Evolutionary conservation across 768 basidiomycete genomes (phyloP), one percentile per base, ranked within the genome.

Genomic region (Coprinellus aureogranulatus): DNA sequence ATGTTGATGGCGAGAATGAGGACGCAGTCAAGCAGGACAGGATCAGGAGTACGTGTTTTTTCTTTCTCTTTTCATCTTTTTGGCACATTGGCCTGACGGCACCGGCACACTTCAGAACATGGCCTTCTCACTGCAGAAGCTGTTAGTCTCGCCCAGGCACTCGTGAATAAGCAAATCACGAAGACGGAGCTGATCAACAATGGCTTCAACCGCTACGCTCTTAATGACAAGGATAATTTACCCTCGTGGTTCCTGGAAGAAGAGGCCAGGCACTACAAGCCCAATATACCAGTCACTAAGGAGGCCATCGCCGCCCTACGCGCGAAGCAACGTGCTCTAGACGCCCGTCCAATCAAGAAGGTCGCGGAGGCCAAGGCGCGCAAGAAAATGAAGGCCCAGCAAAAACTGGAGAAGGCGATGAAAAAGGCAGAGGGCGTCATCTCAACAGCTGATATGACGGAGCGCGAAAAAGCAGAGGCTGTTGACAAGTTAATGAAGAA

Each of bases 171-270:
- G 30, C 77, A 92, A 74, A 94, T 79, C 62, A 98, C 94, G 0
- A 88, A 87, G 66, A 92, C 92, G 4, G 83, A 92, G 27, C 80
- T 99, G 25, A 82, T 98, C 67, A 93, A 98, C 64, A 89, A 97
- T 46, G 97, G 97, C 12, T 99, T 98, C 79, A 94, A 89, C 72
- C 90, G 93, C 11, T 90, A 94, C 72, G 92, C 95, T 1, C 81
- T 95, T 54, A 90, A 94, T 63, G 83, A 90, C 56, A 96, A 94
- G 72, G 97, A 98, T 50, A 92, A 80, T 16, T 83, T 98, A 11
- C 97, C 97, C 4, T 73, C 86, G 0, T 99, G 97, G 97, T 98
- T 99, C 81, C 78, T 98, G 31, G 97, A 99, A 62, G 97, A 99
- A 63, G 97, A 99, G 73, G 74, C 86, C 14, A 94, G 94, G 65